A percentile compares a stretch with the other conserved stretches of the same genome.
These are phyloP conservation scores for Fusarium fracticaudum DNA, from an alignment of 2,329 filamentous ascomycete species.

Conservation along the genomic window DNA sequence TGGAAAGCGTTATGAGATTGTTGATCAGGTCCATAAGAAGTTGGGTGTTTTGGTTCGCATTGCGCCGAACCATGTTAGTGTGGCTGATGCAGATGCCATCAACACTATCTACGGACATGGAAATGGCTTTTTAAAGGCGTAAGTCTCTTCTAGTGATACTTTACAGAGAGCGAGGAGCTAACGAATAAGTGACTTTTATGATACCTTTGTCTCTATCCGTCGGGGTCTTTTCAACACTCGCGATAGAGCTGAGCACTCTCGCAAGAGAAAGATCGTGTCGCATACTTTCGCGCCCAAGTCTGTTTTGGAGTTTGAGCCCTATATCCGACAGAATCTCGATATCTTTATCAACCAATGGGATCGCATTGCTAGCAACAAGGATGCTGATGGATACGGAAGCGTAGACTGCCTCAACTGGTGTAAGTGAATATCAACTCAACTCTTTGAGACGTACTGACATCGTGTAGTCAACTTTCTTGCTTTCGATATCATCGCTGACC, in stretches of 20 bases:
- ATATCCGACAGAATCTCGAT: slow-evolving; percentile 83
- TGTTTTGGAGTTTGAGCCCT: slow-evolving; percentile 86
- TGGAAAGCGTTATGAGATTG: slow-evolving; percentile 69
- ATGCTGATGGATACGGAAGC: slow-evolving; percentile 63
- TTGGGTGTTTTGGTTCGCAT: slow-evolving; percentile 82
- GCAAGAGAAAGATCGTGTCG: slow-evolving; percentile 88
- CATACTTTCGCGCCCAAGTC: slow-evolving; percentile 91
- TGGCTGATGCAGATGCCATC: slow-evolving; percentile 83
- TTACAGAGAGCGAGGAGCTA: rapidly evolving
- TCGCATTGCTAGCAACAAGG: slow-evolving; percentile 65
- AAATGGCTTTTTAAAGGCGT: slow-evolving; percentile 79
- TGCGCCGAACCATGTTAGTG: slow-evolving; percentile 83
- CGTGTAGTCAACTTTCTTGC: slow-evolving; percentile 58
- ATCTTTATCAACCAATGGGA: slow-evolving; percentile 82
- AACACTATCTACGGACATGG: slow-evolving; percentile 80
- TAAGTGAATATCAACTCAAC: neutral
- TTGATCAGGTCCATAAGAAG: slow-evolving; percentile 78
- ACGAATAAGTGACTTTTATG: slow-evolving; percentile 78
- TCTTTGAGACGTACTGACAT: neutral
- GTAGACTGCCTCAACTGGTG: slow-evolving; percentile 82
- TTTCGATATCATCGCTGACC: slow-evolving; percentile 59
- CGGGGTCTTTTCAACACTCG: slow-evolving; percentile 91
- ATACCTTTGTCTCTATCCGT: slow-evolving; percentile 88
- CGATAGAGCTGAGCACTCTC: slow-evolving; percentile 80
- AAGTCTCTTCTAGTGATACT: slow-evolving; percentile 27